Evolutionary conservation across 371 early-diverging fungal species (phyloP).

Genomic region (Mortierella sp.): DNA sequence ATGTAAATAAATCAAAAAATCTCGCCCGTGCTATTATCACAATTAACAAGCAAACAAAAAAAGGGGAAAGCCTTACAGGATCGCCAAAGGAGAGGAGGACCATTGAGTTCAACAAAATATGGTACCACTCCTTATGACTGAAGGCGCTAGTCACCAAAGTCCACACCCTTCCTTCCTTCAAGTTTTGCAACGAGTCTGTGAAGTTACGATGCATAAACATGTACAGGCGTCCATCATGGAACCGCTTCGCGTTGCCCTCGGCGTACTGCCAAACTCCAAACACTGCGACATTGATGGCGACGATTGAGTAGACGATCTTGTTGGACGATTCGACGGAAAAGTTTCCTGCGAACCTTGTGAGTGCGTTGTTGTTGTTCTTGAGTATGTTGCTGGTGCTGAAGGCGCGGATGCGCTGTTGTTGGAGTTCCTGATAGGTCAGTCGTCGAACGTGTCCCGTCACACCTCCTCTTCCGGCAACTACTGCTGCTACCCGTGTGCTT

Average conservation of each 20-base stretch:
- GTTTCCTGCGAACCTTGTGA: constrained; percentile 23
- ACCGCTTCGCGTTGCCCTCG: constrained; percentile 60
- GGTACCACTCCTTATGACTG: constrained; percentile 65
- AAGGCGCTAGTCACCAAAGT: constrained; percentile 67
- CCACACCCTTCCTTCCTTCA: constrained; percentile 61
- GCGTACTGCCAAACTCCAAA: constrained; percentile 71
- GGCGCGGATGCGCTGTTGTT: neutral
- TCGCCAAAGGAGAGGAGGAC: constrained; percentile 60
- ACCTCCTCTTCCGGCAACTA: neutral
- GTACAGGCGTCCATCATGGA: constrained; percentile 63
- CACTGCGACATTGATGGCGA: constrained; percentile 65
- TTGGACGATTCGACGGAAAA: constrained; percentile 45
- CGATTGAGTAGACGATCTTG: constrained; percentile 61
- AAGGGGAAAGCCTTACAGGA: constrained; percentile 28
- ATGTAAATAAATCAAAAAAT: neutral
- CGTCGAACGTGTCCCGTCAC: neutral
- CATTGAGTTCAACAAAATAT: constrained; percentile 68
- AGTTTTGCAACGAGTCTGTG: constrained; percentile 56
- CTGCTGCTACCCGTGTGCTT: neutral
- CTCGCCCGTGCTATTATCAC: neutral
- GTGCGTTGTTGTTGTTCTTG: constrained; percentile 12
- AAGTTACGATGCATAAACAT: constrained; percentile 66
- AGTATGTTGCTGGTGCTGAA: neutral
- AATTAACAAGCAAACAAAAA: neutral
- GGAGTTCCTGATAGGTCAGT: neutral